These are phyloP conservation scores for Tympanopsis confertula DNA, from an alignment of 2,329 filamentous ascomycete genomes.

Conservation along the genomic window DNA sequence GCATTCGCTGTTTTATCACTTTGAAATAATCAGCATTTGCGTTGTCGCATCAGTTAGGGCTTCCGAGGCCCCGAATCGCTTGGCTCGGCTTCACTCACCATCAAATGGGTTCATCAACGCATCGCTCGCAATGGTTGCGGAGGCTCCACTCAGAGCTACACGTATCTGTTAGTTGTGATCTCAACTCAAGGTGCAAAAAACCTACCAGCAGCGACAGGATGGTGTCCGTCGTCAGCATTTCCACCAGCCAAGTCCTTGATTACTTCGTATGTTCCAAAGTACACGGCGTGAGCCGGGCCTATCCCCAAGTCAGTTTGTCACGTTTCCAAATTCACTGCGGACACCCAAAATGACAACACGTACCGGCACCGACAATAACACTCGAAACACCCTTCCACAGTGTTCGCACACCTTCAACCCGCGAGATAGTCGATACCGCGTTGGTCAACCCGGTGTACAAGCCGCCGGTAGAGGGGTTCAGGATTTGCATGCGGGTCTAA, in stretches of 20 bases:
- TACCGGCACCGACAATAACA: constrained; percentile 58
- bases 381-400: constrained; percentile 60
- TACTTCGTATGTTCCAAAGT: constrained; percentile 60
- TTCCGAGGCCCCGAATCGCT: neutral
- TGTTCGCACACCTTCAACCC: constrained; percentile 54
- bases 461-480: constrained; percentile 52
- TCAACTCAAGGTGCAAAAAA: too few relatives aligned
- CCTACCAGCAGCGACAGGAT: constrained; percentile 55
- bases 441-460: constrained; percentile 59
- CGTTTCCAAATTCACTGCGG: neutral
- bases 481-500: constrained; percentile 61
- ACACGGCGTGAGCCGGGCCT: constrained; percentile 61
- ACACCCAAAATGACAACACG: constrained; percentile 8
- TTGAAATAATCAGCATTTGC: too few relatives aligned
- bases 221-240: constrained; percentile 49
- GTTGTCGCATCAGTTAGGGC: neutral
- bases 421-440: constrained; percentile 56
- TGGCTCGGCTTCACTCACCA: too few relatives aligned
- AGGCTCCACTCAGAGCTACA: constrained; percentile 51
- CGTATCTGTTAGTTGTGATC: too few relatives aligned
- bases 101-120: constrained; percentile 66
- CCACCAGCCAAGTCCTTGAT: constrained; percentile 59
- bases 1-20: constrained; percentile 67
- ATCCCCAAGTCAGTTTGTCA: constrained; percentile 8
- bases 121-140: constrained; percentile 59